Conservation (phyloP, 345 rosid genomes). For the Acer negundo region DNA sequence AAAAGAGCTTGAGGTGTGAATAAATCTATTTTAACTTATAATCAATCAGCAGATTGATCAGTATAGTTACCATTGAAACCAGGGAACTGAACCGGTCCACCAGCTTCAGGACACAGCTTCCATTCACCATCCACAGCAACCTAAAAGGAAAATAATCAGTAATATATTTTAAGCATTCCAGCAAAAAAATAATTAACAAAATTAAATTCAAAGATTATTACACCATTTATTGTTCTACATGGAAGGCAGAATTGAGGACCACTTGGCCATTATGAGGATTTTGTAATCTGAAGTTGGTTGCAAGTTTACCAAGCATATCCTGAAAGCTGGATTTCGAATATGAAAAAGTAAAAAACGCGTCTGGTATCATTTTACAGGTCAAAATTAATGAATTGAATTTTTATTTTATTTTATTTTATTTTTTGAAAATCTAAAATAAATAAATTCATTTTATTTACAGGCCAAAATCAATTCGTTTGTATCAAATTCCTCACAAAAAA, state of each 20-base stretch:
- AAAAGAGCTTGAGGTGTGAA: conserved; percentile 16
- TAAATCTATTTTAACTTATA: not conserved
- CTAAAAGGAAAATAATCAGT: conserved; percentile 35
- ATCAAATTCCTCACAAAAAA: too few relatives aligned
- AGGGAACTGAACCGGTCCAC: conserved; percentile 87
- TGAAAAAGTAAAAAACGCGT: too few relatives aligned
- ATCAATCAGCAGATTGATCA: conserved; percentile 11
- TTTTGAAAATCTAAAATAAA: too few relatives aligned
- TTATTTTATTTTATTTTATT: too few relatives aligned
- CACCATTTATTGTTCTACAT: not conserved
- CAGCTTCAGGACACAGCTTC: conserved; percentile 86
- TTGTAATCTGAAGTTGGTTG: not conserved
- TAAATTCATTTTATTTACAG: too few relatives aligned
- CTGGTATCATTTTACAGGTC: too few relatives aligned
- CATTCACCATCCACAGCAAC: conserved; percentile 97
- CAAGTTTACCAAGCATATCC: not conserved
- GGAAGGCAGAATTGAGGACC: not conserved
- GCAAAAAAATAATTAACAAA: conserved; percentile 7
- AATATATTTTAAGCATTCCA: conserved; percentile 4
- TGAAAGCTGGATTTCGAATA: too few relatives aligned
- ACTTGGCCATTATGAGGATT: conserved; percentile 7
- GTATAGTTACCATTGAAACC: conserved; percentile 74
- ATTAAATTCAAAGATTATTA: not conserved
- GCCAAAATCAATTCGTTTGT: too few relatives aligned
- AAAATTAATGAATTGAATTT: too few relatives aligned